Conservation (phyloP, 148 eudicot species). For the Rhododendron vialii region DNA sequence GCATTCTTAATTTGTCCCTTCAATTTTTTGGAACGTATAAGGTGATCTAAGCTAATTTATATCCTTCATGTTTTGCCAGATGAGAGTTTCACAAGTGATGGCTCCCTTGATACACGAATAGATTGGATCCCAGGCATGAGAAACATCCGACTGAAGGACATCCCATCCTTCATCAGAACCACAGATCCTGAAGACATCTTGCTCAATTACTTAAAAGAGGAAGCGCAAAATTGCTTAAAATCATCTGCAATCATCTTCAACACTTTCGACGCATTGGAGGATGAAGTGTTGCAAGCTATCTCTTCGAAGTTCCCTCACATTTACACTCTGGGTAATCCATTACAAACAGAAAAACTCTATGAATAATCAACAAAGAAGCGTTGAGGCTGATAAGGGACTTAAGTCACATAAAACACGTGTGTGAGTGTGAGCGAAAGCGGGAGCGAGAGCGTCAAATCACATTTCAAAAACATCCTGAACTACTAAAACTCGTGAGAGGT, state of each 20-base stretch:
- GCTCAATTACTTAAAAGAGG: neutral
- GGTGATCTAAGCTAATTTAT: neutral
- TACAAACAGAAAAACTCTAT: neutral
- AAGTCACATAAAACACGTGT: neutral
- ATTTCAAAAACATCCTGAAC: neutral
- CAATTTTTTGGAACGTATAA: neutral
- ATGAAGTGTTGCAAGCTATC: neutral
- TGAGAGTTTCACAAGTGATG: neutral
- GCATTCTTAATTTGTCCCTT: neutral
- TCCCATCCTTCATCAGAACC: neutral
- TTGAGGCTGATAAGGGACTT: neutral
- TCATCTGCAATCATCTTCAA: slow-evolving; percentile 4
- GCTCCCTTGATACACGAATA: neutral
- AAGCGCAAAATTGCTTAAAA: neutral
- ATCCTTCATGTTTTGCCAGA: neutral
- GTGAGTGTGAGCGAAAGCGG: neutral
- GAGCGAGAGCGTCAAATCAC: neutral
- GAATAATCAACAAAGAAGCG: neutral
- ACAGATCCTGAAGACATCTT: neutral
- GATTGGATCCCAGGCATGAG: slow-evolving; percentile 4
- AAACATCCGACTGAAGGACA: neutral
- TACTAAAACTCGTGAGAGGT: neutral
- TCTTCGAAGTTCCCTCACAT: neutral
- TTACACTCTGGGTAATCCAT: neutral
- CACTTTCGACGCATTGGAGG: neutral